Base-by-base conservation (phyloP, 306 rosid genomes). In the Dalbergia cochinchinensis region DNA sequence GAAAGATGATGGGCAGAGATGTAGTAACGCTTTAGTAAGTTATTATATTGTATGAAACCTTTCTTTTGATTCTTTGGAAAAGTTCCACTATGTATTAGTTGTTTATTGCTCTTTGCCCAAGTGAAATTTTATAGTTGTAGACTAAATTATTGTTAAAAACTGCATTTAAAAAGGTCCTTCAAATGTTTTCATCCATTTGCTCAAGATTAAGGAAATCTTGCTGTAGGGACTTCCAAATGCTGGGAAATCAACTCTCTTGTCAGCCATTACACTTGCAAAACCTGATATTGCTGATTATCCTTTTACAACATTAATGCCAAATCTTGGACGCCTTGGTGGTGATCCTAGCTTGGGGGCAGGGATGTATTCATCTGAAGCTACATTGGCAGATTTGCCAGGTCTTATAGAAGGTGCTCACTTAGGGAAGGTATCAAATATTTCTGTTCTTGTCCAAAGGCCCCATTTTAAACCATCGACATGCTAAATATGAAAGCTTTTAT, bases 401-500 rank as follows among this genome's bases (percentile, higher is more conserved):
- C 98, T 96, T 78, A 96, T 93, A 67, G 93, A 96, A 87, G 99
- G 99, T 61, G 98, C 99, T 86, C 99, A 96, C 88, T 87, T 93
- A 79, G 99, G 99, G 81, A 96, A 96, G 99, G 99, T 93, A 93
- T 83, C 18, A 51, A 44, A 60, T 68, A 41, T 64, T 66, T 60
- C 54, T 61, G 51, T 35, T 57, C 31, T 50, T 69, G 67, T 50
- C 41, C 57, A 61, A 14, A 66, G 47, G 51, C 22, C 37, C 74
- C 59, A 58, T 65, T 48, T 58, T 59, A 61, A 59, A 34, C 5
- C 22, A 31, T 16, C 4, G 74, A 62, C 59, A 76, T 80, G 77
- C 77, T 81, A 62, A 80, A 37, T 67, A 73, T 77, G 62, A 71
- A 82, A 59, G 6, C 34, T 55, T 33, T 63, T 68, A 72, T 69